Evolutionary conservation across 2,329 filamentous ascomycete genomes (phyloP), one percentile per base, ranked within the genome.

Genomic region (Fusarium odoratissimum): DNA sequence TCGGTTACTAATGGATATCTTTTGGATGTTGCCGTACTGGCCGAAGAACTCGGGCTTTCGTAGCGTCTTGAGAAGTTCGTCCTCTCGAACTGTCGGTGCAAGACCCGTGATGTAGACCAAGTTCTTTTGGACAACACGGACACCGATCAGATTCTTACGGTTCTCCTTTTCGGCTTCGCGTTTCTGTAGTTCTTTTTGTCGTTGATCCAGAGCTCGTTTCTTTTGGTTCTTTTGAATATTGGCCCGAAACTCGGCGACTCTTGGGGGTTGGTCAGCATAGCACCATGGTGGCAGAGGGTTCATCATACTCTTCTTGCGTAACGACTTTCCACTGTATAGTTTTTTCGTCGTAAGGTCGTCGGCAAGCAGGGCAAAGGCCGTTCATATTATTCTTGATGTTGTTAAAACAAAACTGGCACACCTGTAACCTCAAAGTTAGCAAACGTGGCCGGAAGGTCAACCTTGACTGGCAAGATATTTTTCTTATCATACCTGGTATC

Each of bases 341-440:
- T 81, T 95, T 95, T 76, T 99, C 97, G 82, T 98, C 95, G 82
- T 99, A 99, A 10, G 94, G 92, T 81, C 96, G 90, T 83, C 96
- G 91, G 82, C 96, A 99, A 75, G 97, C 97, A n/a, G 96, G 96
- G 82, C 96, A 99, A 64, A 98, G 89, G 40, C 95, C 95, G 80
- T 98, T 98, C 89, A 97, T 95, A 78, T 98, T 98, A 77, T 93
- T 97, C 84, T 97, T 97, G 82, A 99, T 97, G 82, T 98, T 99
- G 84, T 99, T 98, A 86, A 95, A 99, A 85, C 96, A 99, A 84
- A 99, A 99, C 86, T 99, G 97, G 84, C 96, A 99, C 82, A 99
- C 95, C 95, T 98, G 35, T 1, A 45, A 48, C 16, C 46, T 37
- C 23, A 45, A 31, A n/a, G 75, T 78, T 75, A 78, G 75, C 55